Percentiles rank a stretch among this genome's conserved stretches.
These are phyloP conservation scores for Hymenoscyphus scutula DNA, from an alignment of 2,329 filamentous ascomycete genomes.

Conservation along the genomic window DNA sequence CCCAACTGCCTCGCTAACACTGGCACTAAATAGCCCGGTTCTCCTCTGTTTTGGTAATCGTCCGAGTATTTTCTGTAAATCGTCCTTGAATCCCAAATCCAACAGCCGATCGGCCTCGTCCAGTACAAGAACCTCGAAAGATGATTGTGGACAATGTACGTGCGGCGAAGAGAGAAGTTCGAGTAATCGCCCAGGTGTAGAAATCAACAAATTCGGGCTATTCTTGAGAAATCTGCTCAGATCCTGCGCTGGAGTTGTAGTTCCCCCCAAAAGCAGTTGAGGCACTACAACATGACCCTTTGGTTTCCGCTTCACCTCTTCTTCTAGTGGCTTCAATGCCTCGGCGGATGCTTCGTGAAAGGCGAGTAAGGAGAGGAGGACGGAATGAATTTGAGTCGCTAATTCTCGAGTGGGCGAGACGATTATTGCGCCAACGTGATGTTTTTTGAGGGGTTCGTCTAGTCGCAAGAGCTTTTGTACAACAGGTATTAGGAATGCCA, in stretches of 20 bases:
- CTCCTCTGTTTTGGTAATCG: constrained; percentile 88
- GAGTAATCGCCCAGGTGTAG: constrained; percentile 84
- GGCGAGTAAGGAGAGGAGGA: constrained; percentile 71
- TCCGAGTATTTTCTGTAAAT: constrained; percentile 80
- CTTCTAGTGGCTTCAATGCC: constrained; percentile 52
- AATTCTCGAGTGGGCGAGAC: constrained; percentile 92
- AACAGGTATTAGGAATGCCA: constrained; percentile 80
- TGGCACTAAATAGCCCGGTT: constrained; percentile 92
- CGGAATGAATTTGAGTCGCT: constrained; percentile 83
- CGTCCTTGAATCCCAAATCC: constrained; percentile 90
- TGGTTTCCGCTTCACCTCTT: constrained; percentile 51
- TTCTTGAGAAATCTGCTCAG: constrained; percentile 78
- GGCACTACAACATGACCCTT: constrained; percentile 59
- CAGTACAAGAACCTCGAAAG: constrained; percentile 87
- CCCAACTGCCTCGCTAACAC: constrained; percentile 90
- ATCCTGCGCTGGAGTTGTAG: constrained; percentile 78
- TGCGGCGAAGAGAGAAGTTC: constrained; percentile 84
- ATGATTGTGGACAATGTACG: constrained; percentile 82
- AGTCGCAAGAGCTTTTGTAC: constrained; percentile 77
- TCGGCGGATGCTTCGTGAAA: constrained; percentile 82
- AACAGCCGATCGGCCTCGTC: constrained; percentile 93
- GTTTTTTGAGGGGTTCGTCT: constrained; percentile 80
- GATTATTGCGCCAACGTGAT: constrained; percentile 87
- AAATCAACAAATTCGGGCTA: constrained; percentile 85
- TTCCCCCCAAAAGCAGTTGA: constrained; percentile 84